Conservation (phyloP, 2,329 filamentous ascomycete genomes). For the Ophiostoma angusticollis region DNA sequence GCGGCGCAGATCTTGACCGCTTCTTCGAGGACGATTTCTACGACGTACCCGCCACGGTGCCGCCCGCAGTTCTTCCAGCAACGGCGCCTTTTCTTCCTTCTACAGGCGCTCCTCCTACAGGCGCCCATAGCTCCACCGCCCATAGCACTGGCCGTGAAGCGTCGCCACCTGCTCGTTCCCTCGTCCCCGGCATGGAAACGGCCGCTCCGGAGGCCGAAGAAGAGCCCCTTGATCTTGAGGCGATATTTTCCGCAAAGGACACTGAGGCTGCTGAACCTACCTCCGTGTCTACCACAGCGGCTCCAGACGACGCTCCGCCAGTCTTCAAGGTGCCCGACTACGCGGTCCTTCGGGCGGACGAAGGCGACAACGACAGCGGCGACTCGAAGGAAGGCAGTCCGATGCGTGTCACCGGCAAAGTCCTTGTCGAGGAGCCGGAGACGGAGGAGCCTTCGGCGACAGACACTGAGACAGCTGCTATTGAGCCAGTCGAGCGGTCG, state of each 20-base stretch:
- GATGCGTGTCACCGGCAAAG: background rate
- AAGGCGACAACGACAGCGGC: background rate
- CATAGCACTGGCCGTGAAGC: too few relatives aligned
- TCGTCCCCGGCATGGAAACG: too few relatives aligned
- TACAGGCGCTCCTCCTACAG: background rate
- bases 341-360: too few relatives aligned
- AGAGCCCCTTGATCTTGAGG: too few relatives aligned
- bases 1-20: constrained; percentile 6
- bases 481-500: background rate
- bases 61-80: too few relatives aligned
- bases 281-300: too few relatives aligned
- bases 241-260: too few relatives aligned
- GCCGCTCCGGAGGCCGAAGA: too few relatives aligned
- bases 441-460: background rate
- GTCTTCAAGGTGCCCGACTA: too few relatives aligned
- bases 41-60: background rate
- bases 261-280: too few relatives aligned
- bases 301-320: background rate
- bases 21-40: constrained; percentile 5
- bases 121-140: too few relatives aligned
- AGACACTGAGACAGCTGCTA: background rate
- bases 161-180: too few relatives aligned
- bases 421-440: constrained; percentile 4
- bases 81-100: background rate
- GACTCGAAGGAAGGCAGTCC: background rate